Conservation (phyloP, 2,329 filamentous ascomycete species). For the Colletotrichum shisoi region DNA sequence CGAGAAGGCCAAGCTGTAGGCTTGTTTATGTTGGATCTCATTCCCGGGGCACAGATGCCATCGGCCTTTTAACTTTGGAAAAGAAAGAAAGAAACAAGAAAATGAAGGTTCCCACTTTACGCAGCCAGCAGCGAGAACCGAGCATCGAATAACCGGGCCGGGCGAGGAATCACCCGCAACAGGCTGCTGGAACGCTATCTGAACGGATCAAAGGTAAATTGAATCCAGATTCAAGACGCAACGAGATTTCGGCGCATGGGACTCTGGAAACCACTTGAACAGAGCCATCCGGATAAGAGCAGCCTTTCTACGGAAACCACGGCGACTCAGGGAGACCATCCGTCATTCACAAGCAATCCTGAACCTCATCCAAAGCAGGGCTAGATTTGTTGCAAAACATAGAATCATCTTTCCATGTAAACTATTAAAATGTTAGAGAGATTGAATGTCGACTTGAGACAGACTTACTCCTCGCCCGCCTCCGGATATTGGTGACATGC, state of each 20-base stretch:
- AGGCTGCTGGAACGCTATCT: background rate
- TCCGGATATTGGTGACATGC: background rate
- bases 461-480: background rate
- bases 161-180: too few relatives aligned
- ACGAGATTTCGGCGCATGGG: background rate
- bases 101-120: background rate
- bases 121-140: background rate
- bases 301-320: background rate
- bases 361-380: background rate
- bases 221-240: background rate
- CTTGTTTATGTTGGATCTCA: background rate
- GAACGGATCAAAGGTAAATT: background rate
- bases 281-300: background rate
- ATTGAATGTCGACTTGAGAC: background rate
- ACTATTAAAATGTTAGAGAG: background rate
- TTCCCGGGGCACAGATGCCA: background rate
- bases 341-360: background rate
- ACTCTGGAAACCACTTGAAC: background rate
- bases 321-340: background rate
- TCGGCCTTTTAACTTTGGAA: background rate
- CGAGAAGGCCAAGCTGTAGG: slow-evolving; percentile 54
- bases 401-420: background rate
- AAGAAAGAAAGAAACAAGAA: background rate
- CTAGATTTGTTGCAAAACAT: background rate
- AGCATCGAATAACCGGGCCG: background rate